Evolutionary conservation across 768 basidiomycete species (phyloP).

Genomic region (Piloderma croceum): DNA sequence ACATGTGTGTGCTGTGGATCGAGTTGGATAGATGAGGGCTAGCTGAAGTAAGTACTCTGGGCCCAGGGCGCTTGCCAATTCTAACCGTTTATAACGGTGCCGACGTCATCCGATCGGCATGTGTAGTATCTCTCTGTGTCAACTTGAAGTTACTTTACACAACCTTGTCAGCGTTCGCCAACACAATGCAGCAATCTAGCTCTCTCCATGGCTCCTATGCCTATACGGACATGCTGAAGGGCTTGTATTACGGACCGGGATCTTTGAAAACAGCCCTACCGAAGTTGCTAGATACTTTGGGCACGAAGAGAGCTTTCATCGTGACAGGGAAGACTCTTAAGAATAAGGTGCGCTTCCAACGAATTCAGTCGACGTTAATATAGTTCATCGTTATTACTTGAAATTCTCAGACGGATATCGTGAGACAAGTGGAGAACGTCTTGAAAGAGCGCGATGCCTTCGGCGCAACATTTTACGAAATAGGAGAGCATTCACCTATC

Average conservation of each 20-base stretch:
- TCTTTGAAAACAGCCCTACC: conserved; percentile 58
- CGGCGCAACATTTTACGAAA: conserved; percentile 65
- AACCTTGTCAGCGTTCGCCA: conserved; percentile 15
- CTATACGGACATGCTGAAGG: conserved; percentile 63
- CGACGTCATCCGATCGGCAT: too few species aligned
- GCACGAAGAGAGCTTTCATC: conserved; percentile 58
- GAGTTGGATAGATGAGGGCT: too few species aligned
- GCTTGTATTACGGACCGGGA: conserved; percentile 70
- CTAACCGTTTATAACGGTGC: too few species aligned
- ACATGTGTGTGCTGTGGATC: too few species aligned
- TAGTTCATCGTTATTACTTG: conserved; percentile 1
- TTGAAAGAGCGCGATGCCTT: conserved; percentile 54
- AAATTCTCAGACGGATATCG: conserved; percentile 49
- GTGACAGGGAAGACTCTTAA: conserved; percentile 68
- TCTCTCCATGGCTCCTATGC: conserved; percentile 52
- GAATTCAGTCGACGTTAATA: background rate
- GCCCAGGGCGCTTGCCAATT: too few species aligned
- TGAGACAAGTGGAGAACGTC: conserved; percentile 48
- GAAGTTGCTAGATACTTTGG: conserved; percentile 47
- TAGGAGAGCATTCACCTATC: conserved; percentile 68
- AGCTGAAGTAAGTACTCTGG: too few species aligned
- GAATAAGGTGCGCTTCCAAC: conserved; percentile 43
- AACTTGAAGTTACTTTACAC: too few species aligned
- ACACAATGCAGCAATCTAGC: conserved; percentile 1
- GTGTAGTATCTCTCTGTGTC: too few species aligned